Evolutionary conservation across 2,329 filamentous ascomycete genomes (phyloP), one percentile per base, ranked within the genome.

Genomic region (Aspergillus phoenicis): DNA sequence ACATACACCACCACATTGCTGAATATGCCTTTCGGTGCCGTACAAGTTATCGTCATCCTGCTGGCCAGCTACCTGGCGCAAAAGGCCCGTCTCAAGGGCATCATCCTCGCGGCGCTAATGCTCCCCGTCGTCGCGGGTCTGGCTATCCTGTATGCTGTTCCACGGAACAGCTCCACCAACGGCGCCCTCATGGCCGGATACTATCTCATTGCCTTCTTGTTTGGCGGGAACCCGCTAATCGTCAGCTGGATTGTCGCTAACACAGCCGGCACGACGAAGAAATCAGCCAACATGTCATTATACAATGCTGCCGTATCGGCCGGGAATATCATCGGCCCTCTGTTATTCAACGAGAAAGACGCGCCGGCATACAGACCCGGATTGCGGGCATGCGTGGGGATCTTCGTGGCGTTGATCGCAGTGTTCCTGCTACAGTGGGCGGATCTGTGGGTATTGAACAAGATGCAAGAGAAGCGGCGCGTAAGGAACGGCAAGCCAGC

Each of bases 171-270:
- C 0, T 71, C 76, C 1, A 72, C 81, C n/a, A 77, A 80, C 48
- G 78, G 81, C 0, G 75, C 80, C 0, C 69, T 89, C 2, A 77
- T 90, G 2, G 82, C 80, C 0, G 87, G 83, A 0, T 90, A 89
- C 72, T 90, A 90, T 66, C 77, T 90, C 2, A 80, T 89, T 0
- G 84, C 86, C 0, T 90, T 89, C 71, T 76, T 90, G 8, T 90
- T 87, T 62, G 86, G 86, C 1, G 85, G 83, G 1, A 89, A 88
- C 66, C 87, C 87, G 0, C 77, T 91, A 8, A 84, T 89, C 26
- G 84, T 90, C 0, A 83, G 85, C 0, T 91, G 88, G 88, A 87
- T 90, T 60, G 82, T 90, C 5, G 86, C 84, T 7, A 91, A 91
- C 71, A 89, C 87, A 0, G 88, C 81, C 0, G 89, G 88, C 6